A percentile compares a stretch with the other conserved stretches of the same genome.
Evolutionary conservation across 345 rosid genomes (phyloP).

Genomic region (Arabis alpina): DNA sequence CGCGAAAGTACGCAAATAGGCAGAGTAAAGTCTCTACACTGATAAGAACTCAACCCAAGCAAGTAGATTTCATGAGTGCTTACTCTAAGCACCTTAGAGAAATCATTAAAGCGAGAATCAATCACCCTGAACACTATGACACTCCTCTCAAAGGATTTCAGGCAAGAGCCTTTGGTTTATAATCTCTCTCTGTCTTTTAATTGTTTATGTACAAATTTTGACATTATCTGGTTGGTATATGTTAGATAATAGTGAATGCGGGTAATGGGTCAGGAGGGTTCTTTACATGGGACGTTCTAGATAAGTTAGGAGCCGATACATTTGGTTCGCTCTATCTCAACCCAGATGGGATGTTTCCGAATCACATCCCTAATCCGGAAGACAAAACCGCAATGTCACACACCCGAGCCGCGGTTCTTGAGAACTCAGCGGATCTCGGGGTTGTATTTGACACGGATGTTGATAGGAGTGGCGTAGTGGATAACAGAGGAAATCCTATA

Average conservation of each 20-base stretch:
- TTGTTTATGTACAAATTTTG: background rate
- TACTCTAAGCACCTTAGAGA: slow-evolving; percentile 70
- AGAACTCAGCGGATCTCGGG: slow-evolving; percentile 82
- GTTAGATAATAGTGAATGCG: slow-evolving; percentile 83
- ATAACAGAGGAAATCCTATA: slow-evolving; percentile 74
- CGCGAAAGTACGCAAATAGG: slow-evolving; percentile 71
- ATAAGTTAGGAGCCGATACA: slow-evolving; percentile 91
- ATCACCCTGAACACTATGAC: slow-evolving; percentile 80
- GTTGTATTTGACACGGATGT: slow-evolving; percentile 96
- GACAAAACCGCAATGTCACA: slow-evolving; percentile 86
- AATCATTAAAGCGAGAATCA: slow-evolving; percentile 73
- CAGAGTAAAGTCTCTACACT: slow-evolving; percentile 63
- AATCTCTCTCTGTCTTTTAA: background rate
- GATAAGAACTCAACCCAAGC: slow-evolving; percentile 48
- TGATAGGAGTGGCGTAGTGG: slow-evolving; percentile 91
- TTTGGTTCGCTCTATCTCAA: slow-evolving; percentile 82
- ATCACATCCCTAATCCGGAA: slow-evolving; percentile 93
- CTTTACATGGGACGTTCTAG: slow-evolving; percentile 85
- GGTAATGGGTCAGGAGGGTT: slow-evolving; percentile 97
- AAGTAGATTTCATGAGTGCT: slow-evolving; percentile 80
- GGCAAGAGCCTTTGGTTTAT: slow-evolving; percentile 49
- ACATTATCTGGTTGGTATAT: slow-evolving; percentile 18
- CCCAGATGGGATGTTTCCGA: slow-evolving; percentile 94
- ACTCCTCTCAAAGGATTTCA: slow-evolving; percentile 82
- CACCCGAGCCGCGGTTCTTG: slow-evolving; percentile 76